Conservation (phyloP, 1,284 basidiomycete genomes). For the Cryptococcus floricola region DNA sequence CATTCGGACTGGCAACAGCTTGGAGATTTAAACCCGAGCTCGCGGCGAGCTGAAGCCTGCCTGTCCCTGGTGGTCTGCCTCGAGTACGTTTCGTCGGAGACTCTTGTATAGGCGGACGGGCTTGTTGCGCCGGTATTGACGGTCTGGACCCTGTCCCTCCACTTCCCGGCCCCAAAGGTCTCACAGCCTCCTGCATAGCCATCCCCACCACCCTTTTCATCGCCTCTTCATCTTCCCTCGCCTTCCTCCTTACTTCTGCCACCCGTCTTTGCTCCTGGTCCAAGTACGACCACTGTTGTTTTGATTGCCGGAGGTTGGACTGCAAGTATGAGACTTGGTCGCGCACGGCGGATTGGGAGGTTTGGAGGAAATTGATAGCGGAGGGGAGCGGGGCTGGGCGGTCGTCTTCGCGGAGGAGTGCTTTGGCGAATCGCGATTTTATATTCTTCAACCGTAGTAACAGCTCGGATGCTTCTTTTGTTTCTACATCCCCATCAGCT, state of each 20-base stretch:
- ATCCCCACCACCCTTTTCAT: slow-evolving; percentile 1
- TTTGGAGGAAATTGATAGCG: slow-evolving; percentile 28
- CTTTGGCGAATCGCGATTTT: slow-evolving; percentile 26
- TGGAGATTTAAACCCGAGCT: background rate
- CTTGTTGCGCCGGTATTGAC: background rate
- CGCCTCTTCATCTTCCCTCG: background rate
- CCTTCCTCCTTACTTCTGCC: slow-evolving; percentile 8
- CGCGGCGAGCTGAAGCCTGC: background rate
- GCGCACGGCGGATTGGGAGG: slow-evolving; percentile 22
- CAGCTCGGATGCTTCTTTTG: slow-evolving; percentile 19
- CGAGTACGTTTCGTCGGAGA: background rate
- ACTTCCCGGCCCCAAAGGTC: background rate
- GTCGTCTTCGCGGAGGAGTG: slow-evolving; percentile 28
- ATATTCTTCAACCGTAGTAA: slow-evolving; percentile 21
- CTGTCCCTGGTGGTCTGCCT: background rate
- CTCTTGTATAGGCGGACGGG: background rate
- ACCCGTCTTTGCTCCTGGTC: slow-evolving; percentile 10
- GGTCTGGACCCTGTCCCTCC: background rate
- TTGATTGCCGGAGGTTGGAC: slow-evolving; percentile 13
- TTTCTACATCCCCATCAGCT: slow-evolving; percentile 13
- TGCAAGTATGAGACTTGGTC: slow-evolving; percentile 29
- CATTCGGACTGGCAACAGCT: slow-evolving; percentile 1
- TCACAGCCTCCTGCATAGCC: slow-evolving; percentile 2
- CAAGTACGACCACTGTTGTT: background rate
- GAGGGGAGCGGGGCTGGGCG: slow-evolving; percentile 31